Percentiles rank a stretch among this genome's conserved stretches.
Conservation (phyloP, 441 rosid genomes). For the Breynia disticha region DNA sequence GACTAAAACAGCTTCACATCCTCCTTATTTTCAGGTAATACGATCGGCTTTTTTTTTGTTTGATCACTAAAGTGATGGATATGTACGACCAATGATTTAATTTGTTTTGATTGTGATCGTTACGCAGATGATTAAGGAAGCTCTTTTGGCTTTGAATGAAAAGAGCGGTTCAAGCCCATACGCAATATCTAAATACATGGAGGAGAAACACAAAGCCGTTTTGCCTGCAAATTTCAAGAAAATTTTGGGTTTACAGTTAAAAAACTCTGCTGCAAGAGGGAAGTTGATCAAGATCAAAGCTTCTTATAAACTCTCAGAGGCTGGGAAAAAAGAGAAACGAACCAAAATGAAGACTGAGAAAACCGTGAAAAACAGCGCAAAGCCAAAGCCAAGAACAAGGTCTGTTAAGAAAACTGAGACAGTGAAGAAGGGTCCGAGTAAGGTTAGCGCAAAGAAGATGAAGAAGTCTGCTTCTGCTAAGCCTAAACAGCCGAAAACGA, state of each 20-base stretch:
- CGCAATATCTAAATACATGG: constrained; percentile 73
- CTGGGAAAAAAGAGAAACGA: constrained; percentile 9
- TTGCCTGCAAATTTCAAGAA: constrained; percentile 62
- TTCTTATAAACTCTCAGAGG: constrained; percentile 51
- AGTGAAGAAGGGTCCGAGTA: constrained; percentile 12
- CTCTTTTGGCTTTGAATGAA: constrained; percentile 45
- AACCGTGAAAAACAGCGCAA: background rate
- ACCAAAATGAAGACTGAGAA: background rate
- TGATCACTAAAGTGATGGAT: background rate
- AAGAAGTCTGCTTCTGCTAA: constrained; percentile 43
- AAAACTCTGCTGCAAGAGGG: constrained; percentile 50
- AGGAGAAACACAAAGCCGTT: constrained; percentile 56
- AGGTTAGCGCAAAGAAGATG: constrained; percentile 29
- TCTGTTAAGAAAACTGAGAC: constrained; percentile 24
- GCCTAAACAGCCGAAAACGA: constrained; percentile 57
- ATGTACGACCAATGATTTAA: background rate
- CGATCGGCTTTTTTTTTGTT: background rate
- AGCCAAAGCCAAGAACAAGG: constrained; percentile 16
- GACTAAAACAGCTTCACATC: constrained; percentile 48
- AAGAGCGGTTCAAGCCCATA: constrained; percentile 79
- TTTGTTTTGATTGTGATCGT: background rate
- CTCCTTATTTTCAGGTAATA: constrained; percentile 64
- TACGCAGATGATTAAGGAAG: constrained; percentile 71
- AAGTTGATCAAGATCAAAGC: constrained; percentile 72
- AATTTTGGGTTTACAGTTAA: constrained; percentile 49